Percentiles rank a stretch among this genome's conserved stretches.
Evolutionary conservation across 257 asterid species (phyloP).

Genomic region (Solanum appendiculatum): DNA sequence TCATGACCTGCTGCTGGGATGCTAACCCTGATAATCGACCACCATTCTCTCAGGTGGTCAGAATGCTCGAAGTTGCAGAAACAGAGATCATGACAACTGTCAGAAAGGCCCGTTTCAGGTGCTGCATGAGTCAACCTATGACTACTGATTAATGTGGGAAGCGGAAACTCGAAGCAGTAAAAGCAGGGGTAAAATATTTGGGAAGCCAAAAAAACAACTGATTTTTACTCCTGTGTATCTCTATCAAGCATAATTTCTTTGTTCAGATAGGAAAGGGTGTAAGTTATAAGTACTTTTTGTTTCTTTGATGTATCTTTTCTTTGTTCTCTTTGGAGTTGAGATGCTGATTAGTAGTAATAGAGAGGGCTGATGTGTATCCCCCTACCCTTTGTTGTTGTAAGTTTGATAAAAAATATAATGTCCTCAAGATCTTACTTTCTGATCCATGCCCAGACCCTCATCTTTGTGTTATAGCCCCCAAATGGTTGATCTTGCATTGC

Average conservation of each 20-base stretch:
- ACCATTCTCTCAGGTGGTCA: constrained; percentile 70
- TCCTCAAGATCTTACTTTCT: not conserved
- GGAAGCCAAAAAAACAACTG: constrained; percentile 13
- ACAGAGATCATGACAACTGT: constrained; percentile 75
- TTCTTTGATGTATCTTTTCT: constrained; percentile 22
- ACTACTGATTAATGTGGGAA: constrained; percentile 45
- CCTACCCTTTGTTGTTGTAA: not conserved
- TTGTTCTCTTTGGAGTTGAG: constrained; percentile 26
- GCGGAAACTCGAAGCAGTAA: constrained; percentile 10
- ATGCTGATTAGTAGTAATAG: constrained; percentile 41
- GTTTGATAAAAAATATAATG: not conserved
- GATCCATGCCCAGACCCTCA: not conserved
- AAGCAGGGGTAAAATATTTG: constrained; percentile 16
- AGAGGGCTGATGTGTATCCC: constrained; percentile 28
- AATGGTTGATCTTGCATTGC: not conserved
- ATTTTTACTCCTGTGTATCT: constrained; percentile 41
- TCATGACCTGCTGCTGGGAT: constrained; percentile 96
- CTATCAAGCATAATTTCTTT: constrained; percentile 45
- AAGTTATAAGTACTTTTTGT: constrained; percentile 34
- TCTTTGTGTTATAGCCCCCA: not conserved
- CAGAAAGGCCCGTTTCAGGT: constrained; percentile 95
- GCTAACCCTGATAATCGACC: constrained; percentile 80
- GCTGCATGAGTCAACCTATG: constrained; percentile 90
- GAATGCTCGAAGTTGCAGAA: constrained; percentile 92
- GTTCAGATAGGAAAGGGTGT: constrained; percentile 39